phyloP scores from a whole-genome alignment of 1,284 basidiomycete species.

The Cryptococcus hybrid region DNA sequence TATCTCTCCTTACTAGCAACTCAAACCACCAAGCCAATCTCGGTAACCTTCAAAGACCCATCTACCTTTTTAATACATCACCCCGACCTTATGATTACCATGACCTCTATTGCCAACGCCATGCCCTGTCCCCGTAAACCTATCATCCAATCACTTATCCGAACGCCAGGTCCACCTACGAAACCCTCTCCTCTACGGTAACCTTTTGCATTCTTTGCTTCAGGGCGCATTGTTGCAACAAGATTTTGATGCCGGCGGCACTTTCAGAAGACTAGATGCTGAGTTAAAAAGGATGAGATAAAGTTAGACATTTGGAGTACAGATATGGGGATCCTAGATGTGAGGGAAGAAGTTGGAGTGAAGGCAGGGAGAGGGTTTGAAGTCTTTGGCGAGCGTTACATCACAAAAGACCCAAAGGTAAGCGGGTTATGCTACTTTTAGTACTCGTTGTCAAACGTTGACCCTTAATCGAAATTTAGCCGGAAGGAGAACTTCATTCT shows the following conservation, averaged over 20 bases:
- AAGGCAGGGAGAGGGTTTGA: slow-evolving; percentile 42
- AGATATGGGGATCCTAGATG: slow-evolving; percentile 42
- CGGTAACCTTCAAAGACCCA: slow-evolving; percentile 40
- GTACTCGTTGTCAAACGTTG: too few species aligned
- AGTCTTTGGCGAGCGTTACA: slow-evolving; percentile 25
- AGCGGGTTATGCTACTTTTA: slow-evolving; percentile 19
- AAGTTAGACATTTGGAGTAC: slow-evolving; percentile 48
- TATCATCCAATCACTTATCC: slow-evolving; percentile 64
- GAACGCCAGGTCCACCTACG: slow-evolving; percentile 52
- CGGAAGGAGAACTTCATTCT: slow-evolving; percentile 60
- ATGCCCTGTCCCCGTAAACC: slow-evolving; percentile 79
- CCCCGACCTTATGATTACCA: slow-evolving; percentile 84
- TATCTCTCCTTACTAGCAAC: slow-evolving; percentile 51
- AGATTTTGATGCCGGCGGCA: slow-evolving; percentile 30
- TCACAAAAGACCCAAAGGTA: slow-evolving; percentile 37
- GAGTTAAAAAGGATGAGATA: slow-evolving; percentile 38
- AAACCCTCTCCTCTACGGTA: slow-evolving; percentile 73
- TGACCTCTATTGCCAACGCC: slow-evolving; percentile 79
- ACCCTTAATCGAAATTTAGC: slow-evolving; percentile 47
- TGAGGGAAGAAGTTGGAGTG: slow-evolving; percentile 40
- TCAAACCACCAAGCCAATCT: slow-evolving; percentile 15
- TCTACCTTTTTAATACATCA: slow-evolving; percentile 66
- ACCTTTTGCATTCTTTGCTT: slow-evolving; percentile 83
- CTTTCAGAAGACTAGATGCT: slow-evolving; percentile 29
- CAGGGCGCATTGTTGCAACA: slow-evolving; percentile 63